Conservation (phyloP, 805 yeast species). For the Ogataea polymorpha region DNA sequence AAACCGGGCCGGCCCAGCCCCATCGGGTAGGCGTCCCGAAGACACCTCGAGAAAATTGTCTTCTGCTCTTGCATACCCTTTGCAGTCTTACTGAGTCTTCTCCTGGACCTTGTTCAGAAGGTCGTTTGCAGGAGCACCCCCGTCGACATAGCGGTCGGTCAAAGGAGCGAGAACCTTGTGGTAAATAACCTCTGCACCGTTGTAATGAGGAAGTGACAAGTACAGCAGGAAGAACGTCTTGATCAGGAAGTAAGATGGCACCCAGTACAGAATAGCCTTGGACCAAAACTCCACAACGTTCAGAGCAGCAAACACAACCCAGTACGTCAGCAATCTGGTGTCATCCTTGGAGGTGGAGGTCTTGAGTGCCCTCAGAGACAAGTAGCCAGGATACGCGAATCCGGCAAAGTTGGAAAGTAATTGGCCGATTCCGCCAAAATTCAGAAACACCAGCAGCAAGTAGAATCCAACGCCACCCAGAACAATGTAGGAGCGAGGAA, state of each 20-base stretch:
- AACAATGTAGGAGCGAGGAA: constrained; percentile 85
- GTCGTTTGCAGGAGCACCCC: constrained; percentile 32
- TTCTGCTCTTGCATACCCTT: not conserved
- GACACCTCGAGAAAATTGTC: not conserved
- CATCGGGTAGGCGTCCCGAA: too few species aligned
- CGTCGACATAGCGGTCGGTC: constrained; percentile 38
- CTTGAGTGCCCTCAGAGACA: constrained; percentile 79
- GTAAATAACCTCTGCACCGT: constrained; percentile 82
- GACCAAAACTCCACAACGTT: constrained; percentile 96
- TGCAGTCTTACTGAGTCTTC: constrained; percentile 36
- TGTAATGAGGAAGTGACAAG: constrained; percentile 82
- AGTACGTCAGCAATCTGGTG: constrained; percentile 85
- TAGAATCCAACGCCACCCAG: constrained; percentile 63
- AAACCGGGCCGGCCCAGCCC: not conserved
- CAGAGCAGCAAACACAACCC: constrained; percentile 96
- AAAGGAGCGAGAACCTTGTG: constrained; percentile 64
- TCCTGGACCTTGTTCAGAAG: constrained; percentile 45
- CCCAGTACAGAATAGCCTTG: constrained; percentile 85
- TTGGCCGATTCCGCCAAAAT: constrained; percentile 94
- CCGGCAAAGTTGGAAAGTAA: constrained; percentile 91
- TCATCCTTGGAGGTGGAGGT: constrained; percentile 72
- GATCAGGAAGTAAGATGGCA: constrained; percentile 94
- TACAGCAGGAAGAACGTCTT: constrained; percentile 86
- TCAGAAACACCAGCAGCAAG: constrained; percentile 76
- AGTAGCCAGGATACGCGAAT: constrained; percentile 85